These are phyloP conservation scores for Hortaea sp. DNA, from an alignment of 2,329 filamentous ascomycete species.

Conservation along the genomic window DNA sequence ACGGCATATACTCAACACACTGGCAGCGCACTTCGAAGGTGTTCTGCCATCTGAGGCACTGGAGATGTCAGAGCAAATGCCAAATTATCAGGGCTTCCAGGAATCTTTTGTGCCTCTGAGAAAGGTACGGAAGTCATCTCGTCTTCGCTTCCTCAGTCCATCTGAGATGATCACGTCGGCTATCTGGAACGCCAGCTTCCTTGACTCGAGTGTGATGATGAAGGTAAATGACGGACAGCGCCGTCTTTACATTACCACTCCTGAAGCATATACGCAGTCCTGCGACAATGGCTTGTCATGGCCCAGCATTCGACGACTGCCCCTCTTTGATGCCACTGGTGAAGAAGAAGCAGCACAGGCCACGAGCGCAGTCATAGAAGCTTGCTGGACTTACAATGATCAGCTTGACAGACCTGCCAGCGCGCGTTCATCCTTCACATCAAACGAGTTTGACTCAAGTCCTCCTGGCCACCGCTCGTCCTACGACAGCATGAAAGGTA, in stretches of 20 bases:
- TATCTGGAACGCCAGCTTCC: slow-evolving; percentile 61
- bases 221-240: slow-evolving; percentile 50
- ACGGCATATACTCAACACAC: slow-evolving; percentile 54
- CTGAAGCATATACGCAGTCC: slow-evolving; percentile 63
- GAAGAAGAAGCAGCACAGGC: slow-evolving; percentile 52
- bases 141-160: slow-evolving; percentile 59
- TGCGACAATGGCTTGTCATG: slow-evolving; percentile 56
- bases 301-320: slow-evolving; percentile 56
- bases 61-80: slow-evolving; percentile 8
- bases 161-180: slow-evolving; percentile 64
- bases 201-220: slow-evolving; percentile 64
- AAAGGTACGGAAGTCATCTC: slow-evolving; percentile 64
- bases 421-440: slow-evolving; percentile 38
- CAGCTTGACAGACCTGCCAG: slow-evolving; percentile 50
- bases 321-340: slow-evolving; percentile 36
- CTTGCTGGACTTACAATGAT: slow-evolving; percentile 58
- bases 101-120: slow-evolving; percentile 66
- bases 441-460: slow-evolving; percentile 8
- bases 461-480: slow-evolving; percentile 20
- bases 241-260: slow-evolving; percentile 65
- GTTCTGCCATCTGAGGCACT: slow-evolving; percentile 16
- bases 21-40: slow-evolving; percentile 53
- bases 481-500: slow-evolving; percentile 2
- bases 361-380: slow-evolving; percentile 15
- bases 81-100: slow-evolving; percentile 50